Base-by-base conservation (phyloP, 805 yeast genomes). In the Cyberlindnera maritima region DNA sequence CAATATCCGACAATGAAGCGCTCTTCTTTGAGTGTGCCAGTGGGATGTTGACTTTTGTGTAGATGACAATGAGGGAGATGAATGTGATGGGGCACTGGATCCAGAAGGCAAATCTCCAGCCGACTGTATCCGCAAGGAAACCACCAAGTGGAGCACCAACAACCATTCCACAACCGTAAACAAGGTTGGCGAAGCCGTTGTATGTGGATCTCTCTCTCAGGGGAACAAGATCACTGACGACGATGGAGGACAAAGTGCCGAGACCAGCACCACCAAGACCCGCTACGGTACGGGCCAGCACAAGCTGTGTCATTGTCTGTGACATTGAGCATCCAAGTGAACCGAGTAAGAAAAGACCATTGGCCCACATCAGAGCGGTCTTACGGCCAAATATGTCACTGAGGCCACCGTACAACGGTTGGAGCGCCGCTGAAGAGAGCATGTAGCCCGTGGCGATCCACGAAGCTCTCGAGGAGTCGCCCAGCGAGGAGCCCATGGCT, bases 231-330 rank as follows among this genome's bases (percentile, higher is more conserved):
- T 71, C 75, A 6, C 72, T 66, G 39, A 67, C 66, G 18, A 69
- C 60, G 13, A 71, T 69, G 5, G 75, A 69, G 9, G 69, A 59
- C 9, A 71, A 56, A 0, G 70, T 67, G 19, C 64, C 56, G 34
- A 71, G 53, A 3, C 75, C 75, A 25, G 73, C 75, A 13, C 74
- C 74, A 19, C 74, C 75, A 13, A 70, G 52, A 15, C 75, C 75
- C 2, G 74, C 62, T 11, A 70, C 28, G 3, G 71, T 70, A 43
- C 75, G 56, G 55, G 68, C 63, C 6, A 65, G 18, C 43, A 67
- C 66, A 21, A 70, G 50, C 3, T 56, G 40, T 29, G 54, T 43
- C 36, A 71, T 64, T 36, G 53, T 60, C 4, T 53, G 41, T 0
- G 74, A 57, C 10, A 66, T n/a, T 3, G 64, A 56, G 46, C 74